Evolutionary conservation across 495 filamentous ascomycete genomes (phyloP), one percentile per base, ranked within the genome.

Genomic region (Tuber melanosporum): DNA sequence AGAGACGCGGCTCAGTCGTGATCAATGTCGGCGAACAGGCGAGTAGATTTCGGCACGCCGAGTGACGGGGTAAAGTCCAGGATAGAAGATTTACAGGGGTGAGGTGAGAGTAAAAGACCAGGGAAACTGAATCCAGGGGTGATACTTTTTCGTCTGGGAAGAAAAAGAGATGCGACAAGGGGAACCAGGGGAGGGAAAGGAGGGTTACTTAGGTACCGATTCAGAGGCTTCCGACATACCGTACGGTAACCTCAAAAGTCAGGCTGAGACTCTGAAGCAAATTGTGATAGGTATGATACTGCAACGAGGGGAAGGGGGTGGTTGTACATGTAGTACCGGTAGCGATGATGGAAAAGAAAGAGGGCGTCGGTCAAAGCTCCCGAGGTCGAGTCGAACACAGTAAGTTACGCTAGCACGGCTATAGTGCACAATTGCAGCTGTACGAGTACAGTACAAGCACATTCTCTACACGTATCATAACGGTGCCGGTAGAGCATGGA

Each of bases 1-100:
- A 66, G 57, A 66, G 57, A 66, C 3, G 57, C n/a, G 57, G 52
- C 52, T 62, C 52, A 10, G 52, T 62, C 52, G 52, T 62, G 52
- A 32, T 26, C n/a, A 62, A 62, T 62, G n/a, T 62, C n/a, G 52
- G 52, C 10, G 52, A 62, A 62, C 52, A 15, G n/a, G n/a, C n/a
- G 52, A 62, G 52, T 32, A 62, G 52, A 1, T 26, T 62, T 32
- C 4, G 52, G 57, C 57, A 66, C 57, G 12, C 26, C 57, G 57
- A 66, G 57, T 66, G 57, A 66, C 2, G 57, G 32, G 57, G 26
- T 10, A 36, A 66, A 15, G 57, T 3, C 57, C 26, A 66, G 57
- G 57, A 36, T 32, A 14, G 57, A 66, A 36, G 57, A 22, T 66
- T 66, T 32, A 66, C 57, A 66, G 57, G 26, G 57, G 57, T 66